Evolutionary conservation across 1,284 basidiomycete genomes (phyloP).

Genomic region (Sphaerobolus stellatus): DNA sequence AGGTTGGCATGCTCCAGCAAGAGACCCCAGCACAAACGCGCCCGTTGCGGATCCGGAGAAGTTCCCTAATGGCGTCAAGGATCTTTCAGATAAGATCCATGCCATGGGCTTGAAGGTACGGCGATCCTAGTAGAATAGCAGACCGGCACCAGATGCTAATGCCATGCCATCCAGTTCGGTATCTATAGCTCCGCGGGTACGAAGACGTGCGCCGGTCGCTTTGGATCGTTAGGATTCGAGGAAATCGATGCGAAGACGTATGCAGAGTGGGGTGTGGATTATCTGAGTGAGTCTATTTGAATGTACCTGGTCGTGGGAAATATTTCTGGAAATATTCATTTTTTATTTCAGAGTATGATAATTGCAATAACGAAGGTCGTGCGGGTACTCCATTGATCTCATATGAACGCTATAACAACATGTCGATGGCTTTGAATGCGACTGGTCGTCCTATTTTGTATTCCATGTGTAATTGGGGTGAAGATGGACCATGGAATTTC

Average conservation of each 20-base stretch:
- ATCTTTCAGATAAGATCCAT: conserved; percentile 41
- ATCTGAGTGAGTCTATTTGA: conserved; percentile 36
- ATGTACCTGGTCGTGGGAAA: conserved; percentile 11
- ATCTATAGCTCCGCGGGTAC: conserved; percentile 51
- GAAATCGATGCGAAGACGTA: conserved; percentile 47
- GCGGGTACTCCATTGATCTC: conserved; percentile 42
- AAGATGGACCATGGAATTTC: conserved; percentile 48
- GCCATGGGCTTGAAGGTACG: conserved; percentile 42
- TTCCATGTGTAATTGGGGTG: conserved; percentile 50
- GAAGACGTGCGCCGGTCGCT: conserved; percentile 42
- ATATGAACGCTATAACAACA: conserved; percentile 43
- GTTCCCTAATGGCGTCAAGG: conserved; percentile 48
- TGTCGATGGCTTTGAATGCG: conserved; percentile 46
- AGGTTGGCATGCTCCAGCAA: conserved; percentile 36
- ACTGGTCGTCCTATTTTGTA: conserved; percentile 49
- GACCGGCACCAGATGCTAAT: background rate
- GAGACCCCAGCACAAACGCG: conserved; percentile 30
- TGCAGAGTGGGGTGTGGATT: conserved; percentile 45
- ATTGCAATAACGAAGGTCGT: conserved; percentile 46
- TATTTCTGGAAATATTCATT: no score
- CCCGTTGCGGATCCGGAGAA: conserved; percentile 36
- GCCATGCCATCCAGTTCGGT: conserved; percentile 32
- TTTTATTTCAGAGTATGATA: conserved; percentile 45
- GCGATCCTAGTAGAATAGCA: background rate
- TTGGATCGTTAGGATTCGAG: conserved; percentile 48